phyloP scores from a whole-genome alignment of 2,329 filamentous ascomycete species.

The Fusarium transvaalense region DNA sequence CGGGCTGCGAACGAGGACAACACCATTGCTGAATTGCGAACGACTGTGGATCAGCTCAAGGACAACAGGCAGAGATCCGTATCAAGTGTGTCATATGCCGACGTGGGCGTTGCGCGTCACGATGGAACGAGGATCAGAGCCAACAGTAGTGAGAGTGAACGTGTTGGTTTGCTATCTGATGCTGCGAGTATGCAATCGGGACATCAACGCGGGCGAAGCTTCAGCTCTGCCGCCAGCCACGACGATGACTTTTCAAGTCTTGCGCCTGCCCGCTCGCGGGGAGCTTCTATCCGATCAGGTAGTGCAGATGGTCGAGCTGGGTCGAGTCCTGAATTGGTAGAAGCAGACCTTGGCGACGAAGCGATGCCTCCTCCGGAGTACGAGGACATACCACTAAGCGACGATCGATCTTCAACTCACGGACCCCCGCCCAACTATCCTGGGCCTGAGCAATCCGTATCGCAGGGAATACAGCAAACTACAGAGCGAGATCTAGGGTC shows the following conservation, averaged over 20 bases:
- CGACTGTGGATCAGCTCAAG: slow-evolving; percentile 68
- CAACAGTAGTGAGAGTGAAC: slow-evolving; percentile 79
- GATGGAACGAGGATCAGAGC: slow-evolving; percentile 82
- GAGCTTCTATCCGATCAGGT: slow-evolving; percentile 59
- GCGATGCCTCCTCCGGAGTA: slow-evolving; percentile 68
- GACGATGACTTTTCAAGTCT: slow-evolving; percentile 61
- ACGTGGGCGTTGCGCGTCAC: slow-evolving; percentile 79
- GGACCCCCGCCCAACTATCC: slow-evolving; percentile 67
- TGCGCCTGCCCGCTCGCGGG: slow-evolving; percentile 54
- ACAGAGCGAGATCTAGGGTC: slow-evolving; percentile 37
- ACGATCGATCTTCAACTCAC: slow-evolving; percentile 57
- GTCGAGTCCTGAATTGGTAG: slow-evolving; percentile 65
- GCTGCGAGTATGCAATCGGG: slow-evolving; percentile 71
- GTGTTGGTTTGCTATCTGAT: slow-evolving; percentile 77
- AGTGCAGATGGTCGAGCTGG: slow-evolving; percentile 57
- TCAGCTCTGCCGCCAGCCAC: slow-evolving; percentile 69
- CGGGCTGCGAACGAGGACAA: slow-evolving; percentile 62
- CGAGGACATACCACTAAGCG: slow-evolving; percentile 61
- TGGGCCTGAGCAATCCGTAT: slow-evolving; percentile 52
- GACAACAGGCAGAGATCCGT: slow-evolving; percentile 74
- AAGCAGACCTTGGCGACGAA: slow-evolving; percentile 63
- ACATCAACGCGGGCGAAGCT: slow-evolving; percentile 52
- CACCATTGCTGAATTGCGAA: slow-evolving; percentile 67
- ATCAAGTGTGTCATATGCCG: slow-evolving; percentile 81
- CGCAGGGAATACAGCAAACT: slow-evolving; percentile 46